Conservation (phyloP, 2,329 filamentous ascomycete species). For the Microascus cirrosus region DNA sequence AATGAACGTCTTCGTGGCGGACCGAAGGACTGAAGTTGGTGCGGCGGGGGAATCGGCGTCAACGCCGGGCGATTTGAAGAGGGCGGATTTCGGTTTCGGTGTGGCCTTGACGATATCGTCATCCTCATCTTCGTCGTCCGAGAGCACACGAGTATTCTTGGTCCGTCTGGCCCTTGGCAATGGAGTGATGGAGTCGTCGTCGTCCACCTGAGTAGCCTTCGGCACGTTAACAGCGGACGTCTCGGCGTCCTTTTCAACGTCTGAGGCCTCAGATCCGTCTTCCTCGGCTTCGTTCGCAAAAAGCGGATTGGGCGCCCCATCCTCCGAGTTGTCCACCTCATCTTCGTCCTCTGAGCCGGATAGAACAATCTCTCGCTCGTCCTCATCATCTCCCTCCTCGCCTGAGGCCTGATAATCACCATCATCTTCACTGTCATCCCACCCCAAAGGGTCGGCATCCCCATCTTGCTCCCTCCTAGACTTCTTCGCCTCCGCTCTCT, state of each 20-base stretch:
- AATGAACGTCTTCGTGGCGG: slow-evolving; percentile 58
- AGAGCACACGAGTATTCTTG: slow-evolving; percentile 41
- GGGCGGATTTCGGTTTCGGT: slow-evolving; percentile 31
- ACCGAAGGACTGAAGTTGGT: slow-evolving; percentile 56
- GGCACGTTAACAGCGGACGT: background rate
- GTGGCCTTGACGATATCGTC: slow-evolving; percentile 27
- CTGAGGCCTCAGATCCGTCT: slow-evolving; percentile 6
- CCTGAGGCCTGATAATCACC: slow-evolving; percentile 30
- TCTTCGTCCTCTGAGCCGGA: slow-evolving; percentile 32
- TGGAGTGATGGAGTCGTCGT: slow-evolving; percentile 16
- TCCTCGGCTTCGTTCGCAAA: slow-evolving; percentile 27
- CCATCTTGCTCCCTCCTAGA: slow-evolving; percentile 35
- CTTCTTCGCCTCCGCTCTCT: slow-evolving; percentile 63
- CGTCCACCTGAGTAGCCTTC: slow-evolving; percentile 16
- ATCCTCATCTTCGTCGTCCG: slow-evolving; percentile 54
- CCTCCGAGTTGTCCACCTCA: slow-evolving; percentile 20
- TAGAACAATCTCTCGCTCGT: slow-evolving; percentile 26
- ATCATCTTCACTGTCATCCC: slow-evolving; percentile 47
- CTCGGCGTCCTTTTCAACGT: slow-evolving; percentile 25
- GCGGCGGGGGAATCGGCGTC: slow-evolving; percentile 36
- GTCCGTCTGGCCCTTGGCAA: slow-evolving; percentile 31
- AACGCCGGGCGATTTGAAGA: slow-evolving; percentile 20
- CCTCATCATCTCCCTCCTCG: slow-evolving; percentile 22
- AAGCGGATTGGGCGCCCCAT: slow-evolving; percentile 18
- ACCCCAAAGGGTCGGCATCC: slow-evolving; percentile 37